Evolutionary conservation across 2,329 filamentous ascomycete genomes (phyloP).

Genomic region (Botrytis fragariae): DNA sequence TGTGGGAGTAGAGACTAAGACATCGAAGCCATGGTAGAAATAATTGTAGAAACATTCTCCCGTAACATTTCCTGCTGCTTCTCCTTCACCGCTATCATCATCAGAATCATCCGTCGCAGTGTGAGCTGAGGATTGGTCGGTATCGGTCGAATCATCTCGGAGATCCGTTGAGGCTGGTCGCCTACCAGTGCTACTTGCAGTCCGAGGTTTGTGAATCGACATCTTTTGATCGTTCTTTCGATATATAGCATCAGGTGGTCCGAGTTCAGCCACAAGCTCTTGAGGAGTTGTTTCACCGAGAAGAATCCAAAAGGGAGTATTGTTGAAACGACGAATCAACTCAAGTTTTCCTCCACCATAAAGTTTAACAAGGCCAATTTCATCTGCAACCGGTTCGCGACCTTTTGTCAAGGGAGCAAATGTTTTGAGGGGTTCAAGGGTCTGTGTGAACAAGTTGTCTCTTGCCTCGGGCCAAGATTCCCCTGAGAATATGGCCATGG

Average conservation of each 20-base stretch:
- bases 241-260: slow-evolving; percentile 91
- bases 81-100: slow-evolving; percentile 60
- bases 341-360: slow-evolving; percentile 77
- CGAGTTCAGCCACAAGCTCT: slow-evolving; percentile 84
- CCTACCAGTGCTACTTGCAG: slow-evolving; percentile 50
- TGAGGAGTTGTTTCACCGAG: slow-evolving; percentile 89
- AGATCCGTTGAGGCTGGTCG: slow-evolving; percentile 44
- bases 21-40: slow-evolving; percentile 91
- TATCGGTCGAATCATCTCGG: slow-evolving; percentile 62
- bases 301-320: slow-evolving; percentile 64
- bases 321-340: slow-evolving; percentile 69
- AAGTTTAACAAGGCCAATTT: slow-evolving; percentile 77
- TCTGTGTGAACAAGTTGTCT: slow-evolving; percentile 70
- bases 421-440: slow-evolving; percentile 70
- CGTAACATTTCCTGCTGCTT: slow-evolving; percentile 52
- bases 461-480: slow-evolving; percentile 87
- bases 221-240: slow-evolving; percentile 86
- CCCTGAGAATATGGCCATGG: slow-evolving; percentile 89
- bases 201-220: slow-evolving; percentile 72
- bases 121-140: slow-evolving; percentile 71
- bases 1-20: slow-evolving; percentile 79
- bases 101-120: slow-evolving; percentile 68
- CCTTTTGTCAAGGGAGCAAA: slow-evolving; percentile 66
- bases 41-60: slow-evolving; percentile 95
- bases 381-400: slow-evolving; percentile 80